Base-by-base conservation (phyloP, 345 rosid species). In the Brassica carinata region DNA sequence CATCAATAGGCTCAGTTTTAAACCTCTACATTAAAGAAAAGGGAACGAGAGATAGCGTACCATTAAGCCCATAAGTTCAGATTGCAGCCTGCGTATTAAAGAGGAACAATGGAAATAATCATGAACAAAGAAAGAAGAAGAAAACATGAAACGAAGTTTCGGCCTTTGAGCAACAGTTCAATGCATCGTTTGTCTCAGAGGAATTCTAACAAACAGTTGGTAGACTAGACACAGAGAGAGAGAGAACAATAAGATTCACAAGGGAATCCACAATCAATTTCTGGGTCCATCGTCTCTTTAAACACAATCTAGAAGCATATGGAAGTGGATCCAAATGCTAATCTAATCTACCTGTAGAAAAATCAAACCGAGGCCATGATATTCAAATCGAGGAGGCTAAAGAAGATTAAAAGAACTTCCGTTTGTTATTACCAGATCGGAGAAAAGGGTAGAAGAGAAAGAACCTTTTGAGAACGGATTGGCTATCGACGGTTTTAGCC, bases 61-160 rank as follows among this genome's bases (percentile, higher is more conserved):
- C 97, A 94, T 94, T 58, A 94, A 80, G 2, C 95, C 88, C 98
- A 94, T 94, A 69, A 94, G 79, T 78, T 94, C 98, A 72, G 98
- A 91, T 73, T 94, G 98, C 79, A 92, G 79, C 91, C 98, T 94
- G 92, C 45, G 3, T 27, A 59, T 38, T 33, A 51, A 59, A 55
- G 8, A 19, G 71, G 9, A 67, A 31, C 4, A 81, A 59, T 10
- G 75, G 36, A 27, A 38, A 38, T 7, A 57, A 9, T 7, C 48
- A 70, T 6, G 57, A 64, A 38, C 17, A 7, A 63, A 29, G 8
- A 63, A 27, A 55, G 63, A 58, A 58, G 5, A 61, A 62, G 4
- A 31, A 31, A 33, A 33, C 43, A 36, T 36, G 43, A 36, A 36
- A 7, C 43, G 43, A 36, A 36, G 43, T 4, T 40, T 9, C 10